Base-by-base conservation (phyloP, 2,329 filamentous ascomycete genomes). In the Diaporthe ampelina region DNA sequence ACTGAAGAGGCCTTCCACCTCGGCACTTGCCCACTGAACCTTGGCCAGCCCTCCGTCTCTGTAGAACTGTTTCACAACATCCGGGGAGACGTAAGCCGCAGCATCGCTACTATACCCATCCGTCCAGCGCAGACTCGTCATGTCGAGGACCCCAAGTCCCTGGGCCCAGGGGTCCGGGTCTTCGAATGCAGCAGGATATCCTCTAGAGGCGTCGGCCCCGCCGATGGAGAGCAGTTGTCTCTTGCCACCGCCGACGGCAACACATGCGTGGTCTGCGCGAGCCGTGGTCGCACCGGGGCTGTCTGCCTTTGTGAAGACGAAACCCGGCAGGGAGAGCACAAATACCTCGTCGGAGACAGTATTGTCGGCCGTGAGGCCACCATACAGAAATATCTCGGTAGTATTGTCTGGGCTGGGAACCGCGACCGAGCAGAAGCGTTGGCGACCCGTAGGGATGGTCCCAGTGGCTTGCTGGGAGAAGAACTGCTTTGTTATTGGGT, bases 191-290 rank as follows among this genome's bases (percentile, higher is more conserved):
- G 77, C 76, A 15, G 76, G 78, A 26, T 76, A 78, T 4, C 75
- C 76, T 24, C 76, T 75, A 43, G 76, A 77, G 29, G 78, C 78
- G 54, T 83, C 79, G 10, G 78, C 76, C 8, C 85, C 85, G 26
- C 84, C 84, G 13, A 83, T 76, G 24, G 81, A 81, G 1, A 86
- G 72, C 84, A 86, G 83, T 74, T 86, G 84, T 29, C 84, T 77
- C 19, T 77, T 76, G 7, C 76, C 77, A 11, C 78, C 77, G 10
- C 82, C 83, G 26, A 84, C 79, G 5, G 84, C 76, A 6, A 79
- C 79, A 74, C 84, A 86, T 4, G 78, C 77, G 37, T 84, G 82
- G 45, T 82, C 79, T 15, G 79, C 78, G 6, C 81, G 80, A 4
- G 70, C 59, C 13, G 76, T 76, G 3, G 78, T 79, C 0, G 78